Base-by-base conservation (phyloP, 1,284 basidiomycete species). In the Ceratobasidium papillatum region DNA sequence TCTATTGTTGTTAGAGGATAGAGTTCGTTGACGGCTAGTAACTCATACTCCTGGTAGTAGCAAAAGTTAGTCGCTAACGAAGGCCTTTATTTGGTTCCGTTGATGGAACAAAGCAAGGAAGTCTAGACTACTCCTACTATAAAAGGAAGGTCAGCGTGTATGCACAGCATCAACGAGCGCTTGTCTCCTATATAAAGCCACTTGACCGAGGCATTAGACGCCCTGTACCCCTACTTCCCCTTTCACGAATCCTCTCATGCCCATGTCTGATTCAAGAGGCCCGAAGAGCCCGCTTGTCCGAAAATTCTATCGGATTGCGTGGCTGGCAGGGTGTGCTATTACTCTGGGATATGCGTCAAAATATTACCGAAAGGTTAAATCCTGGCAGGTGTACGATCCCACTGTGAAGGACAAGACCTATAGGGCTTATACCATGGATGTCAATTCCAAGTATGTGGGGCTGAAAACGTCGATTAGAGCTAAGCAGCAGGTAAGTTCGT, bases 261-360 rank as follows among this genome's bases (percentile, higher is more conserved):
- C 45, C 45, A 17, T 17, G 7, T 19, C 45, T 47, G 19, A 4
- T 17, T 4, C 19, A 9, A 3, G 45, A 3, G 19, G 8, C 19
- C 7, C 19, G 45, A 3, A n/a, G 45, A 47, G 45, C 45, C 19
- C 4, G 45, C 19, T 47, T n/a, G n/a, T n/a, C n/a, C n/a, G n/a
- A n/a, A n/a, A n/a, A n/a, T n/a, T n/a, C n/a, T n/a, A n/a, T n/a
- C n/a, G n/a, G n/a, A n/a, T n/a, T n/a, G n/a, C n/a, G n/a, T 69
- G 69, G 69, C 3, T 52, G 17, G 17, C 41, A 4, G 69, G 56
- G 12, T 61, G 56, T 34, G n/a, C 36, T 22, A 22, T 73, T 17
- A 73, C 69, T 19, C 58, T 73, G 12, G 69, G 69, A 36, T 73
- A 73, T 41, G 69, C 69, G 12, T 22, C 45, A 12, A 73, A 73